Evolutionary conservation across 257 asterid species (phyloP).

Genomic region (Penstemon eatonii): DNA sequence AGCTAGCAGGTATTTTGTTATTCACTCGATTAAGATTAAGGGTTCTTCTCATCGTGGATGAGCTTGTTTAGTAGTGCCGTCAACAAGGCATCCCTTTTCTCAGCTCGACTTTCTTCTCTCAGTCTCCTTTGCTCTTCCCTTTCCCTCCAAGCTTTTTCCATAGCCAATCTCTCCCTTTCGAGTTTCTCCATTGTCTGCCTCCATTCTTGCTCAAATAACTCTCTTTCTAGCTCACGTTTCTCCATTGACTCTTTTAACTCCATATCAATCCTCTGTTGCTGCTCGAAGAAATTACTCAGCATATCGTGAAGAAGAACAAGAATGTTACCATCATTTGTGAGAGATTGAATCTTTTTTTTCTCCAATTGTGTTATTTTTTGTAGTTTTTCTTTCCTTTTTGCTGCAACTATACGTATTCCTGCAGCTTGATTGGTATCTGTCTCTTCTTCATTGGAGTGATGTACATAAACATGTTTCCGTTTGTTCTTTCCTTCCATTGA

Average conservation of each 20-base stretch:
- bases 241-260: conserved; percentile 64
- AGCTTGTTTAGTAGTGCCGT: conserved; percentile 59
- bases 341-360: conserved; percentile 23
- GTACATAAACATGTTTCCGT: conserved; percentile 27
- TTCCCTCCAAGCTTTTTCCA: conserved; percentile 66
- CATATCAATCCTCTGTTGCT: conserved; percentile 64
- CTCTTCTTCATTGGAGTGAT: conserved; percentile 38
- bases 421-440: conserved; percentile 32
- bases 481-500: conserved; percentile 38
- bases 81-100: conserved; percentile 66
- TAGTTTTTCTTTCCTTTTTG: conserved; percentile 41
- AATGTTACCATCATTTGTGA: conserved; percentile 21
- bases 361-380: conserved; percentile 26
- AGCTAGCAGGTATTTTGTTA: too few species aligned
- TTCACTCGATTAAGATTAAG: conserved; percentile 11
- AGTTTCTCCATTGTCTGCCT: conserved; percentile 58
- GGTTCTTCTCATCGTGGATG: conserved; percentile 36
- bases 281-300: conserved; percentile 45
- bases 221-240: conserved; percentile 55
- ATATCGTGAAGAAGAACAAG: conserved; percentile 37
- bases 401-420: conserved; percentile 27
- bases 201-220: conserved; percentile 62
- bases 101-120: conserved; percentile 72
- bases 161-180: conserved; percentile 57
- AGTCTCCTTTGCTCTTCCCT: conserved; percentile 54